These are phyloP conservation scores for Fusarium burgessii DNA, from an alignment of 2,329 filamentous ascomycete genomes.

Conservation along the genomic window DNA sequence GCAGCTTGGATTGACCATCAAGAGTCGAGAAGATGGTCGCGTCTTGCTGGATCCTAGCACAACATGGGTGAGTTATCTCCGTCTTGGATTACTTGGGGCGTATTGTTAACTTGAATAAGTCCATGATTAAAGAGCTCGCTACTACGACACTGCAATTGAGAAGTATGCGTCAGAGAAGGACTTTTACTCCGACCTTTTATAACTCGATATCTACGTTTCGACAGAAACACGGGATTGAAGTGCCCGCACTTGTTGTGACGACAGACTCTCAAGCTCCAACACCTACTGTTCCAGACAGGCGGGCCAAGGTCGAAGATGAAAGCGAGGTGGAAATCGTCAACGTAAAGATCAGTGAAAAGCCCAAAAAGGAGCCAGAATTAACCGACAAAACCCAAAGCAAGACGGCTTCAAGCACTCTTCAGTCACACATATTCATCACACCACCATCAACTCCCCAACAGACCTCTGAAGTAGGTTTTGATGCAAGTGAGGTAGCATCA, in stretches of 20 bases:
- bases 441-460: background rate
- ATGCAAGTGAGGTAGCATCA: background rate
- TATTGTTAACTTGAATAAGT: background rate
- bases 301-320: background rate
- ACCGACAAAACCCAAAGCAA: background rate
- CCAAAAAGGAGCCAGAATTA: rapidly evolving
- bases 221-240: background rate
- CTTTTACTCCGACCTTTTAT: constrained; percentile 17
- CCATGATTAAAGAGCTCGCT: constrained; percentile 26
- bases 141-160: constrained; percentile 15
- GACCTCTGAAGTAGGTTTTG: rapidly evolving
- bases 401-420: background rate
- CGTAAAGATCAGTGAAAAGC: background rate
- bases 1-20: constrained; percentile 8
- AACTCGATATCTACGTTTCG: constrained; percentile 15
- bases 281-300: rapidly evolving
- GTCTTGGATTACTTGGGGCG: rapidly evolving
- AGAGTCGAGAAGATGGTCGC: constrained; percentile 7
- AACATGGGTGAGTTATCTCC: constrained; percentile 6
- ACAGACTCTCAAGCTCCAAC: background rate
- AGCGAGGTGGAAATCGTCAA: background rate
- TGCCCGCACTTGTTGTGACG: rapidly evolving
- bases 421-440: background rate
- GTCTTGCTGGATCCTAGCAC: constrained; percentile 11
- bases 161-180: constrained; percentile 30